Evolutionary conservation across 164 flowering plant species (phyloP), one percentile per base, ranked within the genome.

Genomic region (Chimonanthus salicifolius): DNA sequence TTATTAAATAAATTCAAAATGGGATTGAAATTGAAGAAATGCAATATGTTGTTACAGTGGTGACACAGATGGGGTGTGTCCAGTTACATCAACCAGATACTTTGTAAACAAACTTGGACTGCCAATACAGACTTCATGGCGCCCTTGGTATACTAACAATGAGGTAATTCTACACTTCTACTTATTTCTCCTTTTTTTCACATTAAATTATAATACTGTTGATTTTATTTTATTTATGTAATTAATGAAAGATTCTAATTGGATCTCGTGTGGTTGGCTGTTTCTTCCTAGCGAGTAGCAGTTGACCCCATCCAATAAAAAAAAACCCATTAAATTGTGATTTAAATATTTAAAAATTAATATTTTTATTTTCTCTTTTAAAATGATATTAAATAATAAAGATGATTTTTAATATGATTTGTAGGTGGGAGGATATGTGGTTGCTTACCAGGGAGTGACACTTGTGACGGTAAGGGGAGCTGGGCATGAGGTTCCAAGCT

Each of bases 381-480:
- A 33, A 33, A 33, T 33, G 33, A 54, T 54, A 54, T 54, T 13
- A 7, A 1, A 64, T 18, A 20, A 8, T 64, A 10, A 66, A 3
- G 21, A 13, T 66, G 46, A 10, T 9, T 16, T 43, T 66, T 43
- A 16, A 62, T 66, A 45, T 44, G 16, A 44, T 44, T 33, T 44
- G 68, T 48, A 86, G 88, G 86, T 84, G 49, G 88, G 83, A 43
- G 88, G 85, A 7, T 86, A 84, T 62, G 81, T 70, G 0, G 84
- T 77, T 15, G 81, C 20, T 71, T 86, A 86, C 33, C 16, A 77
- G 73, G 77, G 78, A 44, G 21, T 86, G 69, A 78, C 85, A 66
- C 82, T 87, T 46, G 84, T 76, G 62, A 87, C 87, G 3, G 69
- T 87, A 45, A 81, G 87, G 72, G 89, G 84, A 62, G 78, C 88